Evolutionary conservation across 1,284 basidiomycete genomes (phyloP).

Genomic region (Naganishia albida): DNA sequence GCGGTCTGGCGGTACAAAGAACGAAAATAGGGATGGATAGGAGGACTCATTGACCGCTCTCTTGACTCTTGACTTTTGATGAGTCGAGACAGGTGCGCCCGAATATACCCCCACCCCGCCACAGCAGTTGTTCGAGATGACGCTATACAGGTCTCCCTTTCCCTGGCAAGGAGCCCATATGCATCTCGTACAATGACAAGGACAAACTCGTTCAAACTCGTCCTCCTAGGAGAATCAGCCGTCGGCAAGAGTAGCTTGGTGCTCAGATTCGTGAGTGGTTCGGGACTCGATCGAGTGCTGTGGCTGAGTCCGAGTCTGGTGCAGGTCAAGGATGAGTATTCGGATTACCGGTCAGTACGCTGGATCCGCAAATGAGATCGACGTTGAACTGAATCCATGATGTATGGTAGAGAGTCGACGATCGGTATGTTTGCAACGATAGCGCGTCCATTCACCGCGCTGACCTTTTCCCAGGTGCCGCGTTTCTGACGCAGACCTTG

Average conservation of each 20-base stretch:
- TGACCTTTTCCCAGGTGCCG: slow-evolving; percentile 64
- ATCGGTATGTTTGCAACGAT: slow-evolving; percentile 42
- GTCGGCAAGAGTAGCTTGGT: slow-evolving; percentile 97
- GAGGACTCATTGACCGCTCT: background rate
- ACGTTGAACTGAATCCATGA: too few species aligned
- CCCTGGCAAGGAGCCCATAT: background rate
- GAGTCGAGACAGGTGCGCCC: background rate
- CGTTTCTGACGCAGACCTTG: slow-evolving; percentile 94
- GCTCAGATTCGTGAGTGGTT: slow-evolving; percentile 77
- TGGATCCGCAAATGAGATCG: background rate
- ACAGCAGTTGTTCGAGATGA: background rate
- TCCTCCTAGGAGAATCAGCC: slow-evolving; percentile 90
- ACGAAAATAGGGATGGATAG: background rate
- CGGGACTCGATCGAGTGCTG: background rate
- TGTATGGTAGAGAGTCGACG: slow-evolving; percentile 49
- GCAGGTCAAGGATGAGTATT: slow-evolving; percentile 79
- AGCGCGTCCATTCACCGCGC: background rate
- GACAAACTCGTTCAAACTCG: slow-evolving; percentile 66
- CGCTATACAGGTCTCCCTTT: background rate
- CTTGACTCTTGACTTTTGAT: background rate
- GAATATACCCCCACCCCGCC: background rate
- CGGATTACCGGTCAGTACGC: slow-evolving; percentile 80
- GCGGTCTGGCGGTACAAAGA: background rate
- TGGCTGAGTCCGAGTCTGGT: slow-evolving; percentile 15
- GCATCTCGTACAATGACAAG: slow-evolving; percentile 40